phyloP scores from a whole-genome alignment of 2,329 filamentous ascomycete genomes.

The Decorospora gaudefroyi region DNA sequence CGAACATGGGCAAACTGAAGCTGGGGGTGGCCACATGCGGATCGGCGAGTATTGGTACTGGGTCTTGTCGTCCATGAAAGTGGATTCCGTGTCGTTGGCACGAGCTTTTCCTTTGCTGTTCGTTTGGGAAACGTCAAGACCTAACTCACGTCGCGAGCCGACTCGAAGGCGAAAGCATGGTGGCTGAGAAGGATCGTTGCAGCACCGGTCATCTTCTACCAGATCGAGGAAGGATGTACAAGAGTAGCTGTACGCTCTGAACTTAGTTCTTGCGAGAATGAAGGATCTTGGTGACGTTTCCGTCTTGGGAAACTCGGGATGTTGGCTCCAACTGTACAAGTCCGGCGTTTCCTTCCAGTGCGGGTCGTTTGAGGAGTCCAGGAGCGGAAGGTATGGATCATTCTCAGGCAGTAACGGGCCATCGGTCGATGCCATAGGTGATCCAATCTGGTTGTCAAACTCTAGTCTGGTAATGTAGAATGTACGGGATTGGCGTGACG shows the following conservation, averaged over 20 bases:
- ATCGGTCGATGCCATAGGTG: conserved; percentile 5
- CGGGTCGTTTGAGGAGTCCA: conserved; percentile 44
- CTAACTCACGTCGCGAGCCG: conserved; percentile 51
- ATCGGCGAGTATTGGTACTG: conserved; percentile 37
- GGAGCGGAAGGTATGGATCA: conserved; percentile 32
- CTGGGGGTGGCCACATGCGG: conserved; percentile 44
- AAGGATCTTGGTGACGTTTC: conserved; percentile 51
- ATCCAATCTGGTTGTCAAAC: conserved; percentile 40
- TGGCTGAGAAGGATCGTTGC: conserved; percentile 30
- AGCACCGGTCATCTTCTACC: conserved; percentile 56
- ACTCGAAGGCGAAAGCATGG: conserved; percentile 57
- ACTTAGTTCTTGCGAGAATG: conserved; percentile 59
- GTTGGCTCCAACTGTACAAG: conserved; percentile 54
- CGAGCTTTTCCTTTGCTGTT: conserved; percentile 11
- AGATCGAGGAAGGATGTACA: conserved; percentile 64
- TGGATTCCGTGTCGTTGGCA: conserved; percentile 2
- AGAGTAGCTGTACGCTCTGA: conserved; percentile 60
- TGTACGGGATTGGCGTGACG: conserved; percentile 63
- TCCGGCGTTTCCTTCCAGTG: conserved; percentile 45
- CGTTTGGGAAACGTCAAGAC: conserved; percentile 17
- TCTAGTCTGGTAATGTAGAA: conserved; percentile 66
- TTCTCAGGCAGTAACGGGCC: conserved; percentile 31
- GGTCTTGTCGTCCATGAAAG: conserved; percentile 19
- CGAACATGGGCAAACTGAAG: conserved; percentile 34
- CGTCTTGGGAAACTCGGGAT: conserved; percentile 54